Conservation (phyloP, 2,329 filamentous ascomycete genomes). For the Colletotrichum musicola region DNA sequence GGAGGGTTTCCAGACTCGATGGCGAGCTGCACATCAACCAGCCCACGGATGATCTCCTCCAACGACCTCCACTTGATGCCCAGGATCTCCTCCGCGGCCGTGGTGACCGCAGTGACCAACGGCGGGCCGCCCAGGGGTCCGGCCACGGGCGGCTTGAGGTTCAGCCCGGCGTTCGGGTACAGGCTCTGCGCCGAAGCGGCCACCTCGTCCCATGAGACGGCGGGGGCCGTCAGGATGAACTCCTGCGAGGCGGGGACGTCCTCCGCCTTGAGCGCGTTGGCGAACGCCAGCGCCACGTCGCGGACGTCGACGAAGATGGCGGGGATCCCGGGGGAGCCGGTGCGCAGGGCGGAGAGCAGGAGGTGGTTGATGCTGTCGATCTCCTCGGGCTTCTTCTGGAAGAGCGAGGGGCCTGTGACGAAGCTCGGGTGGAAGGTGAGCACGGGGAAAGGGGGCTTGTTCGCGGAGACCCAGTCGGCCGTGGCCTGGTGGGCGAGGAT, state of each 20-base stretch:
- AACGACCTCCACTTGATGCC: constrained; percentile 5
- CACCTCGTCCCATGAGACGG: neutral
- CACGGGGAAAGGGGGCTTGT: neutral
- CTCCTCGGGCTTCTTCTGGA: neutral
- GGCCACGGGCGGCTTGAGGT: neutral
- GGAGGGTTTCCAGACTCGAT: neutral
- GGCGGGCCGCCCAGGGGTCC: neutral
- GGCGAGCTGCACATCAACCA: neutral
- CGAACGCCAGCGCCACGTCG: constrained; percentile 14
- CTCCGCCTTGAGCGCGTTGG: neutral
- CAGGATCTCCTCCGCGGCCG: constrained; percentile 11
- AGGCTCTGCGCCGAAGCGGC: neutral
- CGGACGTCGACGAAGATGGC: constrained; percentile 11
- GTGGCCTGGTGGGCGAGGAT: constrained; percentile 23
- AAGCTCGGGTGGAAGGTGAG: constrained; percentile 25
- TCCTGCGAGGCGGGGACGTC: neutral
- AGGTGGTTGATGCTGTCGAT: constrained; percentile 11
- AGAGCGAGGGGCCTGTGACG: constrained; percentile 2
- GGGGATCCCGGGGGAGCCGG: neutral
- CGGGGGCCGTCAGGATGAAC: constrained; percentile 15
- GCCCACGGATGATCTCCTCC: neutral
- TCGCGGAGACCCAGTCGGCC: constrained; percentile 5
- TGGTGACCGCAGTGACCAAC: neutral
- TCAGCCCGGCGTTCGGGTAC: neutral
- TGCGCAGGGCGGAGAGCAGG: neutral